Percentiles rank a stretch among this genome's conserved stretches.
These are phyloP conservation scores for Leishmania aethiopica DNA, from an alignment of 208 protist genomes.

Conservation along the genomic window DNA sequence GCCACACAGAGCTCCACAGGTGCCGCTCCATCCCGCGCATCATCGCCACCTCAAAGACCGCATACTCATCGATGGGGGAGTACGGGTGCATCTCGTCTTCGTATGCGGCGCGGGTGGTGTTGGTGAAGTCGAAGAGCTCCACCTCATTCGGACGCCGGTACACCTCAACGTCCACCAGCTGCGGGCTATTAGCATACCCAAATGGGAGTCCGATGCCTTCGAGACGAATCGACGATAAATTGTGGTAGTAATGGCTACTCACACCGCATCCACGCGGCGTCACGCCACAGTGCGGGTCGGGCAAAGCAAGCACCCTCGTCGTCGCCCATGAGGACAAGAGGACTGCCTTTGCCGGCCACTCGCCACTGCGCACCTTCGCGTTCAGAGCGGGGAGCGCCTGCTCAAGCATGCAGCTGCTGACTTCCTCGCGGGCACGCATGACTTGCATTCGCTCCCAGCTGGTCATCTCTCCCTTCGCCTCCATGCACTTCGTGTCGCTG, in stretches of 20 bases:
- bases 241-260: conserved; percentile 20
- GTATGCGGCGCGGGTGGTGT: conserved; percentile 26
- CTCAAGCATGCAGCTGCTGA: conserved; percentile 18
- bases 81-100: conserved; percentile 36
- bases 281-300: conserved; percentile 3
- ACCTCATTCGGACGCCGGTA: conserved; percentile 24
- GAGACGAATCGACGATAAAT: conserved; percentile 18
- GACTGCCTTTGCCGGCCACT: not conserved
- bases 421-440: conserved; percentile 1
- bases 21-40: conserved; percentile 20
- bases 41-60: conserved; percentile 26
- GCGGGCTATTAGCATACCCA: conserved; percentile 32
- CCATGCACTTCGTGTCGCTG: conserved; percentile 9
- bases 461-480: not conserved
- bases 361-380: too few relatives aligned
- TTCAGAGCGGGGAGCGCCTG: not conserved
- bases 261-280: conserved; percentile 19
- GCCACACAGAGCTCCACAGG: conserved; percentile 21
- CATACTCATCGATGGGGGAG: conserved; percentile 29
- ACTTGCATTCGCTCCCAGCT: not conserved
- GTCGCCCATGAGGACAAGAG: conserved; percentile 16
- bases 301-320: conserved; percentile 15
- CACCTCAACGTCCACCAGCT: conserved; percentile 27
- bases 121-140: conserved; percentile 27
- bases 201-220: conserved; percentile 30